Base-by-base conservation (phyloP, 208 protist species). In the Leishmania amazonensis region DNA sequence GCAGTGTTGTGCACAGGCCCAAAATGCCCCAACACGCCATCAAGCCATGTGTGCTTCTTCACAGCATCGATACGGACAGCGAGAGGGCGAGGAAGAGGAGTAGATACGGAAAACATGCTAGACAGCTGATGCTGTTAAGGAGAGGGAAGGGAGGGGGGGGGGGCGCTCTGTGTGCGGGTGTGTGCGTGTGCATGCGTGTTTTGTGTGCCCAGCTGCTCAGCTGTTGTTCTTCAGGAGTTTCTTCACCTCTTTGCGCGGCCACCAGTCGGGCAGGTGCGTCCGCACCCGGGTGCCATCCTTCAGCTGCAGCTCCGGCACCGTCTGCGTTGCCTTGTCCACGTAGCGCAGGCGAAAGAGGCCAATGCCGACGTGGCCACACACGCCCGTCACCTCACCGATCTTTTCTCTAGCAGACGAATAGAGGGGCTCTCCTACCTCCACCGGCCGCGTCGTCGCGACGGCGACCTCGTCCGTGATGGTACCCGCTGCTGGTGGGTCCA, bases 271-370 rank as follows among this genome's bases (percentile, higher is more conserved):
- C 51, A 97, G 83, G 13, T 70, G 71, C 38, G 80, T 83, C 11
- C 31, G 35, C 57, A 95, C 90, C 62, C 81, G 79, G 19, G 77
- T 79, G 62, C 84, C 91, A 38, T 91, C 84, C 54, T 80, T 67
- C 78, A 94, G 78, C 67, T 83, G 58, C 47, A 97, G 84, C 6
- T 78, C 81, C 19, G 87, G 88, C 24, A 93, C 85, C 0, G 74
- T 90, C 28, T 78, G 51, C 7, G 89, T 96, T 42, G 83, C 83
- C 68, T 81, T 81, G 71, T 92, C 86, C 49, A 96, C 88, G 84
- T 96, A 95, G 21, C 89, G 90, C 76, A 97, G 81, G 8, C 94
- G 91, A 74, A 97, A 71, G 67, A 96, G 83, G 3, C 90, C 94
- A 2, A 97, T 70, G 5, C 89, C 94, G 28, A 89, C 76, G 6